Conservation (phyloP, 2,329 filamentous ascomycete genomes). For the Tothia fuscella region DNA sequence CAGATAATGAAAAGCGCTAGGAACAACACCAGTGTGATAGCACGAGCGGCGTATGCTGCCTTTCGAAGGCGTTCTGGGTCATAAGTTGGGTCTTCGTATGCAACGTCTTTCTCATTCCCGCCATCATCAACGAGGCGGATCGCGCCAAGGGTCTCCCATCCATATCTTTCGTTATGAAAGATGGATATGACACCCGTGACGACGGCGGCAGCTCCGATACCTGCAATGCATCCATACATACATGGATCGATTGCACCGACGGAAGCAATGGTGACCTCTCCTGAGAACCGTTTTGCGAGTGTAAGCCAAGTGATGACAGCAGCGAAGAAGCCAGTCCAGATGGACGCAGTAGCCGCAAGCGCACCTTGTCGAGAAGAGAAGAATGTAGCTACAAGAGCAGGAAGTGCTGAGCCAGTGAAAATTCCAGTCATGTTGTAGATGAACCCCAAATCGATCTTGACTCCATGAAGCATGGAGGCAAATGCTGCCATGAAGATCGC, state of each 20-base stretch:
- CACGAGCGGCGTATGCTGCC: background rate
- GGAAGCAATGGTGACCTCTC: slow-evolving; percentile 2
- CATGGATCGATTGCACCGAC: slow-evolving; percentile 2
- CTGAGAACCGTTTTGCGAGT: slow-evolving; percentile 2
- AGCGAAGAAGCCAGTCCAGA: slow-evolving; percentile 5
- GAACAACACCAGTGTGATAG: slow-evolving; percentile 7
- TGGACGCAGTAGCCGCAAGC: slow-evolving; percentile 1
- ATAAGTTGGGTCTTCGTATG: slow-evolving; percentile 3
- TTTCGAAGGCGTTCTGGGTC: slow-evolving; percentile 2
- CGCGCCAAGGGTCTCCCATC: slow-evolving; percentile 27
- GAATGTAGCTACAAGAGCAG: background rate
- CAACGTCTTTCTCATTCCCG: slow-evolving; percentile 5
- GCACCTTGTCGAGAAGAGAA: slow-evolving; percentile 4
- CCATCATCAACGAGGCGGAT: slow-evolving; percentile 14
- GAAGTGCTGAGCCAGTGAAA: slow-evolving; percentile 1
- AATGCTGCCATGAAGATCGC: slow-evolving; percentile 21
- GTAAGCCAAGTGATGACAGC: slow-evolving; percentile 6
- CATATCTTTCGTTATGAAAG: slow-evolving; percentile 23
- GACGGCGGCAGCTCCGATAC: slow-evolving; percentile 2
- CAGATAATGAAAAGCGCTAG: slow-evolving; percentile 8
- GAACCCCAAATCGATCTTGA: slow-evolving; percentile 16
- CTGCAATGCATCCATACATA: background rate
- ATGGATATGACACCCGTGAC: slow-evolving; percentile 21
- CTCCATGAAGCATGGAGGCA: slow-evolving; percentile 18
- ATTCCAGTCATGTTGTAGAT: slow-evolving; percentile 26